phyloP scores from a whole-genome alignment of 139 green algal species.

The Raphidocelis subcapitata region DNA sequence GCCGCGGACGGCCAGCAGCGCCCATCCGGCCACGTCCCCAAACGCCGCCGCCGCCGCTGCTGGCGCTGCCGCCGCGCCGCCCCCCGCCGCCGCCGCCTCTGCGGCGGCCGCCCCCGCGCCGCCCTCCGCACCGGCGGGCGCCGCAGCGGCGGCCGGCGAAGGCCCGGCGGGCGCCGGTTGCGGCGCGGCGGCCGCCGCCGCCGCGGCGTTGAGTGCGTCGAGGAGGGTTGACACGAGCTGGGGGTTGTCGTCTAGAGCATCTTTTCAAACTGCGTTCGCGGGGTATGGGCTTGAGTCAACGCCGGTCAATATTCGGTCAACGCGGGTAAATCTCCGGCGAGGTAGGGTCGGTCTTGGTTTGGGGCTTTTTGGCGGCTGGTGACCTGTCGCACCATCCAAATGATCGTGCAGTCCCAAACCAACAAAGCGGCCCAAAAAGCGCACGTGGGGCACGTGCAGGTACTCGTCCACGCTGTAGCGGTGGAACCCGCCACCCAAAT shows the following conservation, averaged over 20 bases:
- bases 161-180: too few relatives aligned
- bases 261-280: not conserved
- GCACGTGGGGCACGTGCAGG: too few relatives aligned
- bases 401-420: too few relatives aligned
- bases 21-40: not conserved
- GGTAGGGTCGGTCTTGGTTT: not conserved
- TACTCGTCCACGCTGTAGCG: slow-evolving; percentile 52
- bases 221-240: slow-evolving; percentile 82
- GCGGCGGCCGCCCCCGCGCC: not conserved
- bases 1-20: slow-evolving; percentile 51
- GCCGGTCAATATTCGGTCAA: too few relatives aligned
- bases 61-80: not conserved
- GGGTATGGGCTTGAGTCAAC: not conserved
- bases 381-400: too few relatives aligned
- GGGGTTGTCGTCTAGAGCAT: slow-evolving; percentile 78
- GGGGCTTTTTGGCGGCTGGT: not conserved
- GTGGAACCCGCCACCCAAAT: slow-evolving; percentile 90
- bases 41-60: not conserved
- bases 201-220: slow-evolving; percentile 43
- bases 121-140: not conserved
- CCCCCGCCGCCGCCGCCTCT: slow-evolving; percentile 3
- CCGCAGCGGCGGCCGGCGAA: not conserved
- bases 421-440: too few relatives aligned
- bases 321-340: too few relatives aligned
- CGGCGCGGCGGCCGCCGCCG: not conserved